Percentiles rank a stretch among this genome's conserved stretches.
These are phyloP conservation scores for Trichosporon faecale DNA, from an alignment of 1,284 basidiomycete species.

Conservation along the genomic window DNA sequence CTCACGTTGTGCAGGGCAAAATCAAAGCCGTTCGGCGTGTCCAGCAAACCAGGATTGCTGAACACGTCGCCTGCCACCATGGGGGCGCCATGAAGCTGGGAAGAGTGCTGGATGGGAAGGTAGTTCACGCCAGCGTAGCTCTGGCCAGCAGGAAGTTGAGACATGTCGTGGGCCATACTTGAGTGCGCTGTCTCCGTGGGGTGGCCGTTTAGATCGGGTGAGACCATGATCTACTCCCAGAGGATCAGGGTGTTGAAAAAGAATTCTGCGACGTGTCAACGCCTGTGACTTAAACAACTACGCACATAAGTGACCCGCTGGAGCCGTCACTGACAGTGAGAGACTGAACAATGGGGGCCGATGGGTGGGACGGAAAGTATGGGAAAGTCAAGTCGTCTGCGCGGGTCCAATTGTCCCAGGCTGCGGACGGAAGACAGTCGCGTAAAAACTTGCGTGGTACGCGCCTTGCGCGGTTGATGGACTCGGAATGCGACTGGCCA, in stretches of 20 bases:
- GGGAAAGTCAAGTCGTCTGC: background rate
- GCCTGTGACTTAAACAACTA: background rate
- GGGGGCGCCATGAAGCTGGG: conserved; percentile 21
- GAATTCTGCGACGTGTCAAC: background rate
- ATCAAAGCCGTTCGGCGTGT: conserved; percentile 12
- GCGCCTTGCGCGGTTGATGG: background rate
- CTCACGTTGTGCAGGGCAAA: conserved; percentile 10
- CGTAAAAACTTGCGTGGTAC: background rate
- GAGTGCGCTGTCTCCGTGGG: background rate
- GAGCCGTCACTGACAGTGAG: background rate
- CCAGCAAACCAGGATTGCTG: background rate
- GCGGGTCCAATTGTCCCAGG: background rate
- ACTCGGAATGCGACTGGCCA: background rate
- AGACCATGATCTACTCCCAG: conserved; percentile 16
- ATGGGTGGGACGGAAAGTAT: background rate
- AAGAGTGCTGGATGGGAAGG: conserved; percentile 20
- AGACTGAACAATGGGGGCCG: background rate
- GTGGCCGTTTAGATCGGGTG: conserved; percentile 17
- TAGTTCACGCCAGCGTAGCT: conserved; percentile 15
- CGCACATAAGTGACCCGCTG: background rate
- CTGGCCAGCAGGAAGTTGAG: background rate
- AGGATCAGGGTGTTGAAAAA: background rate
- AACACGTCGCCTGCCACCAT: conserved; percentile 41
- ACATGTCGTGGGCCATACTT: background rate
- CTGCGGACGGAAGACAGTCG: background rate